A percentile compares a stretch with the other conserved stretches of the same genome.
Conservation (phyloP, 2,329 filamentous ascomycete genomes). For the Xylariaceae sp. region DNA sequence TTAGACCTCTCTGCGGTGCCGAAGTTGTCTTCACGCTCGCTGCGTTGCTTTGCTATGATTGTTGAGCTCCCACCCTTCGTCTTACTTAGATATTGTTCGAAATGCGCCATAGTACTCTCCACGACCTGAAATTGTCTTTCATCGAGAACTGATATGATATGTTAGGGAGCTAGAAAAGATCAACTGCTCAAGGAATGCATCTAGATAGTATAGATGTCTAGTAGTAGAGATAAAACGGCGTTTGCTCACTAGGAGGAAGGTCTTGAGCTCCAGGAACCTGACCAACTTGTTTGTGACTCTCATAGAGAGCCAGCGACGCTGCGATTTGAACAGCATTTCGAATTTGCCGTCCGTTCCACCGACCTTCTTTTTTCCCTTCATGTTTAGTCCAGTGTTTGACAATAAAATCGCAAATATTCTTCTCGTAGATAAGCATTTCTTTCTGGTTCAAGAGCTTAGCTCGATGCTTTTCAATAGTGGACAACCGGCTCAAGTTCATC, state of each 20-base stretch:
- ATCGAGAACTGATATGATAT: not conserved
- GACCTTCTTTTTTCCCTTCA: not conserved
- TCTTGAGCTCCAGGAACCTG: not conserved
- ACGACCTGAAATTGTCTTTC: constrained; percentile 4
- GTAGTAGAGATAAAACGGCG: too few species aligned
- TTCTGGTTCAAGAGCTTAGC: not conserved
- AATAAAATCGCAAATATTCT: constrained; percentile 3
- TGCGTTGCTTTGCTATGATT: constrained; percentile 6
- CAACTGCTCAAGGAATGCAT: not conserved
- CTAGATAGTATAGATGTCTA: too few species aligned
- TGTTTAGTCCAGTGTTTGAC: constrained; percentile 4
- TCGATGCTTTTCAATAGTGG: not conserved
- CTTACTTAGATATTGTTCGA: constrained; percentile 11
- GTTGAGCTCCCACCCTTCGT: constrained; percentile 4
- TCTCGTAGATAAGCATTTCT: constrained; percentile 1
- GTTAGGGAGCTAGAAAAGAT: not conserved
- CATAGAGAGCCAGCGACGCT: constrained; percentile 10
- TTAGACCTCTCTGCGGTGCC: not conserved
- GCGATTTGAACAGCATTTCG: constrained; percentile 14
- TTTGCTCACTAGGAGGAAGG: not conserved
- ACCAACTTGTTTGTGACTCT: constrained; percentile 5
- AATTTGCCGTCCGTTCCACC: constrained; percentile 15
- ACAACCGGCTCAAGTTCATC: constrained; percentile 3
- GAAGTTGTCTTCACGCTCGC: constrained; percentile 9
- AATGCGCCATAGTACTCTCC: constrained; percentile 8